Conservation (phyloP, 495 filamentous ascomycete species). For the Daldinia caldariorum region DNA sequence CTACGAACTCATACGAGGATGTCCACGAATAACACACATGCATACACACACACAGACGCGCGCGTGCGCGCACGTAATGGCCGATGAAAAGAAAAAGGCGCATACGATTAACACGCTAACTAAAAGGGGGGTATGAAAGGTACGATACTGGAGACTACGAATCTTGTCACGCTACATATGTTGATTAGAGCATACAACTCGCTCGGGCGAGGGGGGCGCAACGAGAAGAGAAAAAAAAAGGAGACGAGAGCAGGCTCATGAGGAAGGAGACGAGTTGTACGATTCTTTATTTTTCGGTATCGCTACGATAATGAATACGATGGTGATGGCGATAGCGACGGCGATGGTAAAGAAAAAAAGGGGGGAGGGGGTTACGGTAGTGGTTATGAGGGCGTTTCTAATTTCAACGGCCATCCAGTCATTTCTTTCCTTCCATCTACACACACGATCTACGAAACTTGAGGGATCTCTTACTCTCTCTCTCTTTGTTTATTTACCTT, state of each 20-base stretch:
- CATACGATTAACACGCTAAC: constrained; percentile 29
- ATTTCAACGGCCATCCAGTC: constrained; percentile 7
- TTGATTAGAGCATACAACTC: constrained; percentile 37
- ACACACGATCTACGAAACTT: constrained; percentile 9
- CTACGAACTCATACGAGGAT: constrained; percentile 20
- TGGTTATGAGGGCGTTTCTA: constrained; percentile 19
- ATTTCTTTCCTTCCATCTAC: constrained; percentile 7
- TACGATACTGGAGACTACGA: constrained; percentile 23
- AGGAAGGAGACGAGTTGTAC: constrained; percentile 7
- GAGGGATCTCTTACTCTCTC: neutral
- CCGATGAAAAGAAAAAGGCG: constrained; percentile 26
- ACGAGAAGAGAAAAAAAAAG: constrained; percentile 12
- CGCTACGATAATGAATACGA: constrained; percentile 32
- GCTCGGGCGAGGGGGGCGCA: constrained; percentile 39
- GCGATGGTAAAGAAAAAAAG: neutral
- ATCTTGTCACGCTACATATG: constrained; percentile 24
- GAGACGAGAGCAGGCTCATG: neutral
- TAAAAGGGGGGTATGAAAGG: constrained; percentile 9
- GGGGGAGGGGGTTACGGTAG: neutral
- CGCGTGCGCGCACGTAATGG: neutral
- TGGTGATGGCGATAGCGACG: constrained; percentile 9
- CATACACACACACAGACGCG: no score
- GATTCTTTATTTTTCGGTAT: constrained; percentile 10
- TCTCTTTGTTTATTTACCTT: constrained; percentile 30
- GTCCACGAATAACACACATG: constrained; percentile 18